These are phyloP conservation scores for Xylaria cubensis DNA, from an alignment of 495 filamentous ascomycete genomes.

Conservation along the genomic window DNA sequence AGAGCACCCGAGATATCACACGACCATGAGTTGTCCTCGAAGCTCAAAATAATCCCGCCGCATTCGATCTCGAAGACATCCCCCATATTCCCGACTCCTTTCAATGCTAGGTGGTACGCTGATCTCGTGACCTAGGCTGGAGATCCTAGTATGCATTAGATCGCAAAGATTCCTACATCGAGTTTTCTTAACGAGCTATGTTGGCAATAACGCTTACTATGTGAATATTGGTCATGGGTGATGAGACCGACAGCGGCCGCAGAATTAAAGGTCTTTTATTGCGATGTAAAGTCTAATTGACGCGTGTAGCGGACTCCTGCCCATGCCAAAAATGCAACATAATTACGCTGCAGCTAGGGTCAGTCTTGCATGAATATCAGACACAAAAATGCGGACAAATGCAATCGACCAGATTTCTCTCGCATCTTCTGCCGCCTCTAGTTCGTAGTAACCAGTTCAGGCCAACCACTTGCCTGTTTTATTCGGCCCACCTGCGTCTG, in stretches of 20 bases:
- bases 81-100: background rate
- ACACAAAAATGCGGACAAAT: background rate
- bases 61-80: background rate
- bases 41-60: background rate
- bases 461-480: background rate
- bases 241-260: background rate
- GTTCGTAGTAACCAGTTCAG: background rate
- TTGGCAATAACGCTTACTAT: background rate
- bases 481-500: no score
- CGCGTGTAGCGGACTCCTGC: background rate
- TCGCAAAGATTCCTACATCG: background rate
- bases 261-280: background rate
- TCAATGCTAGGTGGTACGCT: slow-evolving; percentile 9
- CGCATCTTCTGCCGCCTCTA: background rate
- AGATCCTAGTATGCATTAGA: background rate
- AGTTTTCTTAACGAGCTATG: background rate
- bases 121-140: background rate
- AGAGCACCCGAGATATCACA: background rate
- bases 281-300: background rate
- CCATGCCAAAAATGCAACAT: background rate
- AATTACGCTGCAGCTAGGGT: background rate
- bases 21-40: background rate
- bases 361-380: background rate
- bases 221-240: background rate
- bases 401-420: background rate